A percentile compares a stretch with the other conserved stretches of the same genome.
Conservation (phyloP, 495 filamentous ascomycete genomes). For the Aspergillus bridgeri region DNA sequence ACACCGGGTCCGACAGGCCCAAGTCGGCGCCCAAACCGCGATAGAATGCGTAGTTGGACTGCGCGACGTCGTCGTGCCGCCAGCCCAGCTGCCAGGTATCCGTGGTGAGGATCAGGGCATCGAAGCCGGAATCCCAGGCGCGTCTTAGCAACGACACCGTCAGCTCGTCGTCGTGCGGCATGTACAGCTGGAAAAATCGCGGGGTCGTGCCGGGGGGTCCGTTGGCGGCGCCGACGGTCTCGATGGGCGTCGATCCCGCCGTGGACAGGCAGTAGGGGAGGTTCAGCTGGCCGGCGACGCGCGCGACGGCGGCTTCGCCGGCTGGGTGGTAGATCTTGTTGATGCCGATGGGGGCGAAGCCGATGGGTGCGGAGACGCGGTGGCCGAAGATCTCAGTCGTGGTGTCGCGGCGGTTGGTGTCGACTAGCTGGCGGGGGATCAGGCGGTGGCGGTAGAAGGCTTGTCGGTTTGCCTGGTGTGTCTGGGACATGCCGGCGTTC, state of each 20-base stretch:
- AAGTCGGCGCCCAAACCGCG: conserved; percentile 53
- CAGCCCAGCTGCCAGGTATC: conserved; percentile 66
- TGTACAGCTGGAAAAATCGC: conserved; percentile 64
- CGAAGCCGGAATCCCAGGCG: conserved; percentile 53
- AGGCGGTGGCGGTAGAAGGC: conserved; percentile 67
- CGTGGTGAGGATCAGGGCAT: conserved; percentile 57
- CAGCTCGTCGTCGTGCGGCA: conserved; percentile 60
- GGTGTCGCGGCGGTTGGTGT: conserved; percentile 59
- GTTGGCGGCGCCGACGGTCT: conserved; percentile 57
- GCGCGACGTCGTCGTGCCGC: conserved; percentile 58
- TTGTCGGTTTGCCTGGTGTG: conserved; percentile 64
- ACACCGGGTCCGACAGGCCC: conserved; percentile 57
- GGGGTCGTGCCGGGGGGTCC: conserved; percentile 35
- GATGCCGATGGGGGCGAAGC: conserved; percentile 65
- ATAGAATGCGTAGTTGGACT: conserved; percentile 63
- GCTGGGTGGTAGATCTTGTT: conserved; percentile 60
- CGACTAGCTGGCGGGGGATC: conserved; percentile 59
- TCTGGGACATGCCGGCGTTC: conserved; percentile 62
- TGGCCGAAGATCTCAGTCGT: conserved; percentile 59
- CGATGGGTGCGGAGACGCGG: conserved; percentile 55
- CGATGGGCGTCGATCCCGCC: conserved; percentile 56
- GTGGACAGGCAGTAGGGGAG: conserved; percentile 57
- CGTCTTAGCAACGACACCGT: conserved; percentile 53
- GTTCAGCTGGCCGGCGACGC: conserved; percentile 54
- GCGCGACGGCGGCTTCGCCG: conserved; percentile 57